Percentiles rank a stretch among this genome's conserved stretches.
Evolutionary conservation across 495 filamentous ascomycete genomes (phyloP).

Genomic region (Tuber calosporum): DNA sequence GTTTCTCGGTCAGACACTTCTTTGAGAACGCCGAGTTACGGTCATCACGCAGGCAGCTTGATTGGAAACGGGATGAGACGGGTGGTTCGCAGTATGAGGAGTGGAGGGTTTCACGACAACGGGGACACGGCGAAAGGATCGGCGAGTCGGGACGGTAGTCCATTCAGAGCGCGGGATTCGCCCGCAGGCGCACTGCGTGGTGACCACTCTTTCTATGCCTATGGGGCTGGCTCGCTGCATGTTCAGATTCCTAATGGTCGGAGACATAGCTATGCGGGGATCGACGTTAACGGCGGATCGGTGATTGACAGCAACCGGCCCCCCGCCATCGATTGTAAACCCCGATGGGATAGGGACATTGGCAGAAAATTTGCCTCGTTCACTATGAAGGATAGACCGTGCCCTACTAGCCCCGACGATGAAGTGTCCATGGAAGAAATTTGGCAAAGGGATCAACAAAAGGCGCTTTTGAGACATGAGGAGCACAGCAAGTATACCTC

Average conservation of each 20-base stretch:
- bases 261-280: conserved; percentile 30
- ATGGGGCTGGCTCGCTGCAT: conserved; percentile 26
- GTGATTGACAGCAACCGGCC: neutral
- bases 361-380: conserved; percentile 21
- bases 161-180: conserved; percentile 32
- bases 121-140: conserved; percentile 27
- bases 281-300: conserved; percentile 18
- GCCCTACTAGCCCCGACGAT: conserved; percentile 36
- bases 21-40: conserved; percentile 20
- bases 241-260: conserved; percentile 32
- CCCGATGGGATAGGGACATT: conserved; percentile 7
- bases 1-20: conserved; percentile 25
- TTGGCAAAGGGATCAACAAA: conserved; percentile 32
- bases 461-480: conserved; percentile 23
- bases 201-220: conserved; percentile 34
- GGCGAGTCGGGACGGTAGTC: conserved; percentile 33
- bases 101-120: conserved; percentile 22
- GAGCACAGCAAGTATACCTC: conserved; percentile 28
- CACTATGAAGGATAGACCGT: conserved; percentile 21
- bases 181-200: conserved; percentile 32
- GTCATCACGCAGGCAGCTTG: conserved; percentile 26
- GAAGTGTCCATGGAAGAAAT: conserved; percentile 31
- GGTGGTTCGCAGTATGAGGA: conserved; percentile 32
- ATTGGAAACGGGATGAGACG: conserved; percentile 32
- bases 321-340: neutral